phyloP scores from a whole-genome alignment of 2,329 filamentous ascomycete genomes.

The Orbilia ellipsospora region DNA sequence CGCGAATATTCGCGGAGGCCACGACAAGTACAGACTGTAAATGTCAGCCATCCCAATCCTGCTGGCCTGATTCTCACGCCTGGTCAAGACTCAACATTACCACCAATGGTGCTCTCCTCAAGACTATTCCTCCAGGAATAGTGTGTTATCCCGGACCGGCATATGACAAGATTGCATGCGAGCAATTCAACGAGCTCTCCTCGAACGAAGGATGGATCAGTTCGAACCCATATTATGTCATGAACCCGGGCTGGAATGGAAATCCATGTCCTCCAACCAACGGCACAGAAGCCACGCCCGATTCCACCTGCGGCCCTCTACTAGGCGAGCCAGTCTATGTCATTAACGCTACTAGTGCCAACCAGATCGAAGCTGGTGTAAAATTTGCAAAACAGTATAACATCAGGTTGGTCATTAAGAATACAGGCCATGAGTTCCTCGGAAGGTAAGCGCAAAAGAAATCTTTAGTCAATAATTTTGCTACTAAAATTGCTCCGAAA shows the following conservation, averaged over 20 bases:
- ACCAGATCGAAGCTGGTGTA: slow-evolving; percentile 62
- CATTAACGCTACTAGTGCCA: slow-evolving; percentile 60
- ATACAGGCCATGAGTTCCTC: slow-evolving; percentile 62
- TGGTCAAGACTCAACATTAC: slow-evolving; percentile 63
- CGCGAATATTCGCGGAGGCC: slow-evolving; percentile 39
- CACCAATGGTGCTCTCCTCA: slow-evolving; percentile 61
- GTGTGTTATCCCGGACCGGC: slow-evolving; percentile 60
- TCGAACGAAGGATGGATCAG: slow-evolving; percentile 62
- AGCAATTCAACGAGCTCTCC: slow-evolving; percentile 54
- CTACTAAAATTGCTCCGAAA: not conserved
- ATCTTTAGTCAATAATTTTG: not conserved
- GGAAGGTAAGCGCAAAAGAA: slow-evolving; percentile 57
- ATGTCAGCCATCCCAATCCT: slow-evolving; percentile 56
- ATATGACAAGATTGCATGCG: slow-evolving; percentile 56
- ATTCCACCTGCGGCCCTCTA: slow-evolving; percentile 58
- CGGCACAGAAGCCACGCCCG: slow-evolving; percentile 61
- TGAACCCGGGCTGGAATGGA: slow-evolving; percentile 60
- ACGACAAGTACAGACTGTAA: slow-evolving; percentile 44
- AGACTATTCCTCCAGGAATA: slow-evolving; percentile 60
- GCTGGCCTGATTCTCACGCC: slow-evolving; percentile 62
- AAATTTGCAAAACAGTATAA: slow-evolving; percentile 61
- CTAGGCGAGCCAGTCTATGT: slow-evolving; percentile 61
- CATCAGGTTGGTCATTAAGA: slow-evolving; percentile 61
- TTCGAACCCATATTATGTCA: slow-evolving; percentile 59
- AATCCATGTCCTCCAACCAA: slow-evolving; percentile 62